phyloP scores from a whole-genome alignment of 345 rosid species.

The Populus ilicifolia region DNA sequence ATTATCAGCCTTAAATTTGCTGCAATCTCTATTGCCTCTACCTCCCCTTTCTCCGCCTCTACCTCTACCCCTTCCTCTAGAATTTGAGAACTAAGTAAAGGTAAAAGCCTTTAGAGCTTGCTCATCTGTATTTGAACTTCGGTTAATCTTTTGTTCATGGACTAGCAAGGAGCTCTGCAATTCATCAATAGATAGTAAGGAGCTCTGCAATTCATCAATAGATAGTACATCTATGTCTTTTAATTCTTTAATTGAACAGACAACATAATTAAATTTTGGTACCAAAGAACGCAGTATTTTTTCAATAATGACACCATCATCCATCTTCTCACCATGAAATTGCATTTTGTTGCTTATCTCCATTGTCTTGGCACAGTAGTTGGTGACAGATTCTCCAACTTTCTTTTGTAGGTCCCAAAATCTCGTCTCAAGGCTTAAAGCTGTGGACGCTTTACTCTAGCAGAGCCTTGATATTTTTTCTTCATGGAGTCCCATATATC shows the following conservation, averaged over 20 bases:
- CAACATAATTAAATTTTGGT: neutral
- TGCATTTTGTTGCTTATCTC: neutral
- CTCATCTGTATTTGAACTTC: neutral
- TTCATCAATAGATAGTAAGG: neutral
- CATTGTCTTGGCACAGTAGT: constrained; percentile 6
- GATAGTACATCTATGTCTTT: neutral
- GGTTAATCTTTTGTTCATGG: neutral
- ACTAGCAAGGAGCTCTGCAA: neutral
- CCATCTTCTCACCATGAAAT: constrained; percentile 2
- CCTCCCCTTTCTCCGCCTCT: neutral
- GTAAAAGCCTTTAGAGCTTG: neutral
- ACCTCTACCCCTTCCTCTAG: neutral
- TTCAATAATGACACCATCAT: constrained; percentile 11
- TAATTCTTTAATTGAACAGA: constrained; percentile 1
- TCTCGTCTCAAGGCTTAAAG: neutral
- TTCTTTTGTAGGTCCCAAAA: constrained; percentile 4
- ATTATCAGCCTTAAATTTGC: too few relatives aligned
- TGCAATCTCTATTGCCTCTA: neutral
- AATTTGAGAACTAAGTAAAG: neutral
- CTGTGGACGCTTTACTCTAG: neutral
- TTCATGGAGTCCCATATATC: neutral
- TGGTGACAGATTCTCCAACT: neutral
- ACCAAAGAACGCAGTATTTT: constrained; percentile 4
- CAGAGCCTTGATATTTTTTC: constrained; percentile 4
- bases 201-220: neutral